These are phyloP conservation scores for Viola odorata DNA, from an alignment of 345 rosid species.

Conservation along the genomic window DNA sequence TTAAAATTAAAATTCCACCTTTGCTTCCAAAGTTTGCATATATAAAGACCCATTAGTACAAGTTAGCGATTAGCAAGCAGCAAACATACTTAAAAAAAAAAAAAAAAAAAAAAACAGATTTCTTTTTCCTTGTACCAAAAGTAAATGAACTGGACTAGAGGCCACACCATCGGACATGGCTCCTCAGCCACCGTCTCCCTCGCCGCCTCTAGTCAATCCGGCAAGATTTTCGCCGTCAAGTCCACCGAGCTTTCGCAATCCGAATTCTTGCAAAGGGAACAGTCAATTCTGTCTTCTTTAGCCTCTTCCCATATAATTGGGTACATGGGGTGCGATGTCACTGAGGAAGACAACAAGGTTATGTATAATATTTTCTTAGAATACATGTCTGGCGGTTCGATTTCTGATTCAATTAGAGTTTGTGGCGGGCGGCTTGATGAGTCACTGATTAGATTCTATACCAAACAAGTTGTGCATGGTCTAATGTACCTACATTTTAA, in stretches of 20 bases:
- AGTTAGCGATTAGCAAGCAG: not conserved
- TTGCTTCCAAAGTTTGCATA: not conserved
- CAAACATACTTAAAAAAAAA: not conserved
- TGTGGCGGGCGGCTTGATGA: constrained; percentile 43
- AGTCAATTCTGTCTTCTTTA: constrained; percentile 41
- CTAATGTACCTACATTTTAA: constrained; percentile 52
- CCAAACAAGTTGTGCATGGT: constrained; percentile 50
- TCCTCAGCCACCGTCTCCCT: constrained; percentile 69
- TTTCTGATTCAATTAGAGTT: constrained; percentile 30
- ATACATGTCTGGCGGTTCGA: constrained; percentile 51
- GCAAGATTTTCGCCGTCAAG: constrained; percentile 54
- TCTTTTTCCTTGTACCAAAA: not conserved
- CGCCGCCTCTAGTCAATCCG: constrained; percentile 35
- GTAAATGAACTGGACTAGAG: constrained; percentile 68
- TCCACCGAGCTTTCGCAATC: constrained; percentile 44
- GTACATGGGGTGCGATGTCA: constrained; percentile 54
- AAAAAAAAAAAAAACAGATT: not conserved
- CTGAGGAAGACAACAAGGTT: constrained; percentile 25
- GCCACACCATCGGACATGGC: constrained; percentile 59
- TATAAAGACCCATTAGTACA: not conserved
- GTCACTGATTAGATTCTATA: constrained; percentile 31
- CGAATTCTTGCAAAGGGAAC: constrained; percentile 50
- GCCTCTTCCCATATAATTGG: constrained; percentile 44
- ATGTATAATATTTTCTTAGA: constrained; percentile 65
- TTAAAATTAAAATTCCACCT: too few species aligned